Base-by-base conservation (phyloP, 306 rosid genomes). In the Vachellia collinsii region DNA sequence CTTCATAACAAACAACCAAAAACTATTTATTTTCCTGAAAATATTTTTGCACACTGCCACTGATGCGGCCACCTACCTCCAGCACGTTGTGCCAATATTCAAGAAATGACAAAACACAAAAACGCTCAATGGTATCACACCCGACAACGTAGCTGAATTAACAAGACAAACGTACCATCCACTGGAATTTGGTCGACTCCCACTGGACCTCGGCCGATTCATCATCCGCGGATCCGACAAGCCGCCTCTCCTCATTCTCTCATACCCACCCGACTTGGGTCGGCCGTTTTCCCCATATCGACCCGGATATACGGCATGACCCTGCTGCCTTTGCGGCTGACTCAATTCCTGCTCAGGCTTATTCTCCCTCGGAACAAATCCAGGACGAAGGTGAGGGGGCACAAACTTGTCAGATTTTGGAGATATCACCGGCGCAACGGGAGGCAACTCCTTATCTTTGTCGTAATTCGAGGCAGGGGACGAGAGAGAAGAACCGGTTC, bases 351-450 rank as follows among this genome's bases (percentile, higher is more conserved):
- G 87, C 11, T 82, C 84, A 19, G 80, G 75, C 59, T 20, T 43
- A 72, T 87, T 90, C 83, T 85, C 96, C 39, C 77, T 80, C 3
- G 88, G 87, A 14, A 83, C 93, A 72, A 81, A 93, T 14, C 97
- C 97, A 0, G 94, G 97, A n/a, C 97, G 85, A 8, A 91, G 97
- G 78, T 93, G 97, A 8, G 97, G 97, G 11, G 97, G 97, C 64
- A 93, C 93, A 53, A 93, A 93, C 79, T 93, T 93, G 17, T 82
- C 69, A 4, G 89, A 71, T 64, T 88, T 92, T 29, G 79, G 76
- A 46, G 89, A 76, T 11, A 59, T 34, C 61, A 74, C 48, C 0
- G 38, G 83, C 51, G 62, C 72, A 69, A 78, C 48, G 48, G 47
- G 72, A 3, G 79, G 62, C 74, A 61, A 34, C 14, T 86, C 86